phyloP scores from a whole-genome alignment of 371 early-diverging fungal species.

The Rhizopus sp. region DNA sequence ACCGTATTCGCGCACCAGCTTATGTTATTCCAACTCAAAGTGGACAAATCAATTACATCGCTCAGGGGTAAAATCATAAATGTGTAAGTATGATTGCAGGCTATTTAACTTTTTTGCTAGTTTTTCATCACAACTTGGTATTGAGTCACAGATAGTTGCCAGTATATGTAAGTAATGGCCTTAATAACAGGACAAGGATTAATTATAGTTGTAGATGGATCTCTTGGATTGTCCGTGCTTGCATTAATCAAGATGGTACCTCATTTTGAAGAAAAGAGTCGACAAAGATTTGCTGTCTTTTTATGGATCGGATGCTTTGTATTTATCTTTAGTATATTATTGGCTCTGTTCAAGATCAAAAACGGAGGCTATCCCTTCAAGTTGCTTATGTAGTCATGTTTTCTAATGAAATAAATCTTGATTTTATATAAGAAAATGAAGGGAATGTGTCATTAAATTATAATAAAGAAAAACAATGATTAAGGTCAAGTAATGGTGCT shows the following conservation, averaged over 20 bases:
- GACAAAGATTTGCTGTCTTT: constrained; percentile 62
- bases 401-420: too few relatives aligned
- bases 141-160: constrained; percentile 80
- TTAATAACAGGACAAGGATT: not conserved
- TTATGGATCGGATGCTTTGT: constrained; percentile 53
- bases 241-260: constrained; percentile 46
- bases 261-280: constrained; percentile 34
- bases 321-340: constrained; percentile 63
- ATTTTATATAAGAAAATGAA: not conserved
- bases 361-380: constrained; percentile 79
- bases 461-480: not conserved
- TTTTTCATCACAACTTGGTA: constrained; percentile 75
- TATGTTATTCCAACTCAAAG: constrained; percentile 59
- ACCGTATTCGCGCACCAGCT: constrained; percentile 80
- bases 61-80: constrained; percentile 40
- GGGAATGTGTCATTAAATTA: not conserved
- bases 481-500: not conserved
- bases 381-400: constrained; percentile 50
- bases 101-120: constrained; percentile 30
- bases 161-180: constrained; percentile 65
- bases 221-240: constrained; percentile 54
- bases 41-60: constrained; percentile 68
- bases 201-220: constrained; percentile 47
- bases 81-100: not conserved
- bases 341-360: constrained; percentile 71